Evolutionary conservation across 352 stramenopile genomes (phyloP), one percentile per base, ranked within the genome.

Genomic region (Pythium angustatum): DNA sequence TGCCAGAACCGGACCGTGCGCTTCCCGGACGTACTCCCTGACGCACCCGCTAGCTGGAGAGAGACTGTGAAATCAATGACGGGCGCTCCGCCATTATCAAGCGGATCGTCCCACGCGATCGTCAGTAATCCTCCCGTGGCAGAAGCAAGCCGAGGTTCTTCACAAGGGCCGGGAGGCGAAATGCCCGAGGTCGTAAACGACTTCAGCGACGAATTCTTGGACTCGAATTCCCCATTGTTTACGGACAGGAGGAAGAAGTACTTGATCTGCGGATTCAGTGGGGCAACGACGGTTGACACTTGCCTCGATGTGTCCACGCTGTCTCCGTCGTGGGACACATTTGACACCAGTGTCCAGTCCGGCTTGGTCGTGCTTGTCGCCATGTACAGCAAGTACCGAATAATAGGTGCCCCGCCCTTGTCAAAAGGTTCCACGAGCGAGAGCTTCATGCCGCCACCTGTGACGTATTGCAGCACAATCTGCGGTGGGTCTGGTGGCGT

Each of bases 401-500:
- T 56, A 22, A 89, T 86, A 5, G 53, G 34, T 14, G 66, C 45
- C 19, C 80, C 80, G 7, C 80, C 80, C 19, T 66, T 82, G 38
- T 89, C 80, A 24, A 76, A 68, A 3, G 78, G 78, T 50, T 83
- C 68, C 31, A 79, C 41, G 1, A 89, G 48, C 7, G 22, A 68
- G 51, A 89, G 48, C 8, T 75, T 78, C 30, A 89, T 79, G 0
- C 80, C 80, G 21, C 78, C 80, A 0, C 80, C 80, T 5, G 80
- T 87, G 33, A 63, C 59, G 36, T 54, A 69, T 28, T 58, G 55
- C 7, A 56, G 47, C 9, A 44, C 61, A 10, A 86, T 43, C 14
- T 24, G 38, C 14, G 80, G 80, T 10, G 54, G 12, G 3, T 66
- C 72, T 4, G 80, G 80, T 5, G 34, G 28, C 7, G 78, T 74